Evolutionary conservation across 2,329 filamentous ascomycete genomes (phyloP), one percentile per base, ranked within the genome.

Genomic region (Diaporthe sp.): DNA sequence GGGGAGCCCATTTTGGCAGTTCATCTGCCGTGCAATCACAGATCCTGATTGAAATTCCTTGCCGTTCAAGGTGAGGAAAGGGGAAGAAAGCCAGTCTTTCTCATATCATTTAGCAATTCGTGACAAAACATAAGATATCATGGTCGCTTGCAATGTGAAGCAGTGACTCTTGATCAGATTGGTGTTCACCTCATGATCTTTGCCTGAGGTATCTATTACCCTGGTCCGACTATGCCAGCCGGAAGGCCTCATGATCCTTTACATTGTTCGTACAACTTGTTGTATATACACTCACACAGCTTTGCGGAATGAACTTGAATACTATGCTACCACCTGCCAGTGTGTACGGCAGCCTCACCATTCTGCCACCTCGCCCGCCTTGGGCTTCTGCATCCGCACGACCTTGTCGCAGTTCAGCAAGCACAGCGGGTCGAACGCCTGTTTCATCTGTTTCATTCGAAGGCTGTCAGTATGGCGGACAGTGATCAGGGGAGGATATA

Each of bases 371-470:
- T 88, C 86, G 22, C 86, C 88, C 0, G 84, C 79, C 79, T 86
- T 86, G 28, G 88, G 88, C 78, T 85, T 86, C 83, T 93, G 86
- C 79, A 93, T 86, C 73, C 92, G 87, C 17, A 94, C 83, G 30
- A 94, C 87, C 85, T 94, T 94, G 85, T 93, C 92, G 78, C 89
- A 91, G 84, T 94, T 94, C 70, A 93, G 86, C 71, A 94, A 83
- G 78, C 89, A 92, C 42, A 95, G 85, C 4, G 94, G 94, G 82
- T 97, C 95, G 77, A 95, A 93, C 0, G 94, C 93, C 79, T 91
- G 88, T 86, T 97, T 97, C 82, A 96, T 91, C 92, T 94, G 77
- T 76, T 55, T 4, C 7, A 30, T 38, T 28, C 1, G 64, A 13
- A 6, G 9, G 0, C 15, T 33, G 50, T 47, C 8, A 35, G 33